Evolutionary conservation across 495 filamentous ascomycete genomes (phyloP), one percentile per base, ranked within the genome.

Genomic region (Penicillium psychrofluorescens): DNA sequence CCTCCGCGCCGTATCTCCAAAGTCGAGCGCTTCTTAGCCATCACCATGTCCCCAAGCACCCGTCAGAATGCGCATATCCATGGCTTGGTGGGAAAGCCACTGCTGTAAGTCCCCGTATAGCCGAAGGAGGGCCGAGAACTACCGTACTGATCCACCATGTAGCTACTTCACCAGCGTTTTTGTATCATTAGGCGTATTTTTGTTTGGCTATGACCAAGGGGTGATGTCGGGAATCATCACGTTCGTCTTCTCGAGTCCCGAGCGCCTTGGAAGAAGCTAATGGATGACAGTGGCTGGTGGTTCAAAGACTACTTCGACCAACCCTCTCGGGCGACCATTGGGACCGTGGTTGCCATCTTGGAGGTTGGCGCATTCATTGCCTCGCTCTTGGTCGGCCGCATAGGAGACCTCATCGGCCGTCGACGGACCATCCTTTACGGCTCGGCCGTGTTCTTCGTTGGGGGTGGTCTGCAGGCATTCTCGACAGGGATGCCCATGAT

Each of bases 211-310:
- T 77, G 92, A 98, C 60, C 92, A 98, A 64, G 92, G 92, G 47
- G 92, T 98, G 37, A 97, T 96, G 92, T 97, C 94, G 46, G 94
- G 92, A 35, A 95, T 98, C 57, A 96, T 98, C 67, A 96, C 86
- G 90, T 95, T 75, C 53, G 86, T 75, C 27, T 43, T 43, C 35
- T 14, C 49, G 39, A 40, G 29, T 40, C 15, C 40, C 15, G 22
- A n/a, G 14, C 29, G 10, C 43, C 43, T 11, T 9, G 29, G 14
- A 13, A 15, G n/a, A 13, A 11, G 41, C 49, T 58, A 47, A 51
- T 43, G 8, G 45, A 52, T n/a, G 35, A 8, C 44, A 96, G 91
- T 35, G 90, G 90, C 34, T 72, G 74, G 42, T 85, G 85, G 59
- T 98, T 98, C 61, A 85, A 79, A 59, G 80, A 87, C 54, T 95